Conservation (phyloP, 768 basidiomycete species). For the Auriscalpium vulgare region DNA sequence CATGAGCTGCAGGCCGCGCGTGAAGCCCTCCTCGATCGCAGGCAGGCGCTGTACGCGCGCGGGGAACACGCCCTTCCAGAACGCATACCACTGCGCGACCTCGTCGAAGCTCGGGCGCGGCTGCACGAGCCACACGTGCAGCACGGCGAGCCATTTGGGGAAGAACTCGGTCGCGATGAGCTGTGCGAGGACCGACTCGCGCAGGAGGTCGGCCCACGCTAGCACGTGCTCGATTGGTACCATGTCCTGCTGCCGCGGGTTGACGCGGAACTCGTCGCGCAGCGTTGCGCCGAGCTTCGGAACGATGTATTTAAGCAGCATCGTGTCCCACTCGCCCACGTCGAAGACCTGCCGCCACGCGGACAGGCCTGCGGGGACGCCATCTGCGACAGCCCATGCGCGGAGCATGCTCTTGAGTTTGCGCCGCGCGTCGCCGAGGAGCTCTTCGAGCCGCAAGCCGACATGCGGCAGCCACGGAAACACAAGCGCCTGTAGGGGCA, state of each 20-base stretch:
- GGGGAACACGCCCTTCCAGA: slow-evolving; percentile 80
- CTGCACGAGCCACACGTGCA: slow-evolving; percentile 91
- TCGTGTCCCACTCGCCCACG: slow-evolving; percentile 78
- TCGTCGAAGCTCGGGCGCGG: slow-evolving; percentile 84
- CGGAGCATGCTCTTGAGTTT: slow-evolving; percentile 77
- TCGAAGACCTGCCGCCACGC: slow-evolving; percentile 80
- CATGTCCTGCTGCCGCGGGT: slow-evolving; percentile 89
- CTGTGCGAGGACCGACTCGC: slow-evolving; percentile 70
- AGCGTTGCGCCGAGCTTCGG: slow-evolving; percentile 82
- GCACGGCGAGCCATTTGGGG: slow-evolving; percentile 90
- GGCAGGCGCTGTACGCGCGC: slow-evolving; percentile 57
- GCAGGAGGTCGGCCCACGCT: slow-evolving; percentile 68
- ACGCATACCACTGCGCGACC: slow-evolving; percentile 87
- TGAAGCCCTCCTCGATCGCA: slow-evolving; percentile 74
- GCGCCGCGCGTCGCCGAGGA: slow-evolving; percentile 82
- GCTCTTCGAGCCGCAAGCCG: slow-evolving; percentile 71
- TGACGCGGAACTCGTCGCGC: slow-evolving; percentile 81
- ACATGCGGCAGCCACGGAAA: slow-evolving; percentile 96
- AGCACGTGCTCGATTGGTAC: slow-evolving; percentile 69
- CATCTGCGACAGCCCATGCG: slow-evolving; percentile 64
- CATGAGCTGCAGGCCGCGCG: slow-evolving; percentile 86
- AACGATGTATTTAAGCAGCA: slow-evolving; percentile 85
- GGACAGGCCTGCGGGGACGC: slow-evolving; percentile 63
- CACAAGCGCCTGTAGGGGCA: slow-evolving; percentile 69
- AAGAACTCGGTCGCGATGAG: slow-evolving; percentile 90